A percentile compares a stretch with the other conserved stretches of the same genome.
These are phyloP conservation scores for Sutorius eximius DNA, from an alignment of 1,284 basidiomycete species.

Conservation along the genomic window DNA sequence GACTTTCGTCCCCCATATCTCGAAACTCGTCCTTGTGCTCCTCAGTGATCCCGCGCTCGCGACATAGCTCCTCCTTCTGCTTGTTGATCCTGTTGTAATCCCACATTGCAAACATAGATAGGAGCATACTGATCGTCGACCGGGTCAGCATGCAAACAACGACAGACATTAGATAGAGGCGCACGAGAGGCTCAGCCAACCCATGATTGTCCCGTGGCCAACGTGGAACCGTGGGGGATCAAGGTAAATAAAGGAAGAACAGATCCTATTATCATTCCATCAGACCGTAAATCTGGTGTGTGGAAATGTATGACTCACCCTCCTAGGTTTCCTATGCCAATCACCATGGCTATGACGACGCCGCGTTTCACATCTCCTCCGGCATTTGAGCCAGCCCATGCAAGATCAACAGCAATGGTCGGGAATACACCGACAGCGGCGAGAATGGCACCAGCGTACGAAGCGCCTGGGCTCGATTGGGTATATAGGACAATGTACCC, in stretches of 20 bases:
- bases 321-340: conserved; percentile 53
- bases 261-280: conserved; percentile 32
- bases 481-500: conserved; percentile 49
- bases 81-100: conserved; percentile 42
- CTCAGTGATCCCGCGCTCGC: conserved; percentile 39
- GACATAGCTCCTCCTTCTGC: conserved; percentile 42
- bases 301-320: conserved; percentile 34
- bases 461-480: conserved; percentile 34
- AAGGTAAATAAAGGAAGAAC: conserved; percentile 45
- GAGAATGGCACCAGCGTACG: conserved; percentile 55
- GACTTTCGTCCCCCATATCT: conserved; percentile 48
- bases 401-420: conserved; percentile 50
- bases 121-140: conserved; percentile 25
- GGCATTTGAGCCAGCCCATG: conserved; percentile 56
- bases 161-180: conserved; percentile 2
- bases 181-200: conserved; percentile 43
- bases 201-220: conserved; percentile 53
- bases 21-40: conserved; percentile 37
- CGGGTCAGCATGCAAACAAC: conserved; percentile 1
- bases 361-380: conserved; percentile 56
- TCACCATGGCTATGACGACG: conserved; percentile 54
- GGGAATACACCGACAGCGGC: conserved; percentile 57
- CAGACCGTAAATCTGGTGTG: background rate
- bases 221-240: conserved; percentile 47
- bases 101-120: conserved; percentile 39